Percentiles rank a stretch among this genome's conserved stretches.
Conservation (phyloP, 2,329 filamentous ascomycete genomes). For the Aspergillus quadricinctus region DNA sequence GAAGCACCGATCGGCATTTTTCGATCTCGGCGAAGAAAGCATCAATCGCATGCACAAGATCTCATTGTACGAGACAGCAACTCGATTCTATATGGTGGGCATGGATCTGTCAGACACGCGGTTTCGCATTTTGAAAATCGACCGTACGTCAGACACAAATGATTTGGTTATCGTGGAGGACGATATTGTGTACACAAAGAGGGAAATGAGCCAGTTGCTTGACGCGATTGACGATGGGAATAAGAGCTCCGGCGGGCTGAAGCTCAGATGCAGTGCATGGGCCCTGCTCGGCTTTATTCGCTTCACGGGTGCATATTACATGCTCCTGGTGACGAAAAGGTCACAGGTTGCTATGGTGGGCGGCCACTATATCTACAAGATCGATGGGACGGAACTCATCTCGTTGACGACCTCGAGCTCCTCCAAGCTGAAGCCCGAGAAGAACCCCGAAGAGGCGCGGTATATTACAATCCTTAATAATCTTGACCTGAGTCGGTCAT, state of each 20-base stretch:
- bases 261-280: slow-evolving; percentile 86
- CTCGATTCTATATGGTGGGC: slow-evolving; percentile 89
- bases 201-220: slow-evolving; percentile 88
- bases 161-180: slow-evolving; percentile 86
- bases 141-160: slow-evolving; percentile 74
- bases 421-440: slow-evolving; percentile 69
- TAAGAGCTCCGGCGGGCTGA: slow-evolving; percentile 82
- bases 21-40: slow-evolving; percentile 41
- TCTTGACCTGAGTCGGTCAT: slow-evolving; percentile 81
- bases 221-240: slow-evolving; percentile 95
- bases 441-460: slow-evolving; percentile 81
- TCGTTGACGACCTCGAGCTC: slow-evolving; percentile 70
- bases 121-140: slow-evolving; percentile 91
- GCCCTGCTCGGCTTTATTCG: slow-evolving; percentile 90
- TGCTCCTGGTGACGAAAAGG: slow-evolving; percentile 93
- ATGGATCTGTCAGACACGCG: slow-evolving; percentile 83
- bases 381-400: slow-evolving; percentile 89
- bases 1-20: slow-evolving; percentile 33
- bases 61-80: slow-evolving; percentile 93
- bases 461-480: slow-evolving; percentile 88
- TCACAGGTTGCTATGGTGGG: slow-evolving; percentile 94
- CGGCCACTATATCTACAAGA: slow-evolving; percentile 91
- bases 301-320: slow-evolving; percentile 95
- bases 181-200: slow-evolving; percentile 87
- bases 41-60: slow-evolving; percentile 82